phyloP scores from a whole-genome alignment of 169 alveolate species.

The Besnoitia besnoiti region DNA sequence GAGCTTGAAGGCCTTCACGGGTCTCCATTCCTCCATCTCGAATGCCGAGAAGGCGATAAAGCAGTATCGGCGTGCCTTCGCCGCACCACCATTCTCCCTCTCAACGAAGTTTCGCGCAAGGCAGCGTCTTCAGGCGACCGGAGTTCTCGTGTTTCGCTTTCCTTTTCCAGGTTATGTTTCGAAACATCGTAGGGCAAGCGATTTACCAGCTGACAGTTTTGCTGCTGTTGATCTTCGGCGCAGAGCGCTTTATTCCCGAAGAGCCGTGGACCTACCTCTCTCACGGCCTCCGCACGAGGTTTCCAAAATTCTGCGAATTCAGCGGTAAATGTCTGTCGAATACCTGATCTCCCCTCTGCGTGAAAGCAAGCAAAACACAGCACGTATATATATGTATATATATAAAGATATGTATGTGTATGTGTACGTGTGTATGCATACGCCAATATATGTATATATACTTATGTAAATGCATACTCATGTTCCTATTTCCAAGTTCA shows the following conservation, averaged over 20 bases:
- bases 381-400: not conserved
- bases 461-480: no score
- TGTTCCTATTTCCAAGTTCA: no score
- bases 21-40: no score
- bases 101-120: not conserved
- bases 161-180: constrained; percentile 69
- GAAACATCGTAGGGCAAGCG: constrained; percentile 79
- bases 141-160: not conserved
- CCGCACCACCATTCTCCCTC: not conserved
- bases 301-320: constrained; percentile 54
- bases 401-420: not conserved
- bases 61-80: not conserved
- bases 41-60: not conserved
- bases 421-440: not conserved
- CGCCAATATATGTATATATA: no score
- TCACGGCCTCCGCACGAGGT: not conserved
- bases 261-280: constrained; percentile 45
- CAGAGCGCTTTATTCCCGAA: constrained; percentile 85
- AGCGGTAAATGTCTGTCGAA: not conserved
- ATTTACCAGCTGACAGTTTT: constrained; percentile 74
- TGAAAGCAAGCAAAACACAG: not conserved
- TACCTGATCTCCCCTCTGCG: no score
- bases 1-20: no score
- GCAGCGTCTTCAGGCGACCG: not conserved
- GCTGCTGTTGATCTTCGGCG: constrained; percentile 78